Base-by-base conservation (phyloP, 148 eudicot species). In the Nyssa sinensis region DNA sequence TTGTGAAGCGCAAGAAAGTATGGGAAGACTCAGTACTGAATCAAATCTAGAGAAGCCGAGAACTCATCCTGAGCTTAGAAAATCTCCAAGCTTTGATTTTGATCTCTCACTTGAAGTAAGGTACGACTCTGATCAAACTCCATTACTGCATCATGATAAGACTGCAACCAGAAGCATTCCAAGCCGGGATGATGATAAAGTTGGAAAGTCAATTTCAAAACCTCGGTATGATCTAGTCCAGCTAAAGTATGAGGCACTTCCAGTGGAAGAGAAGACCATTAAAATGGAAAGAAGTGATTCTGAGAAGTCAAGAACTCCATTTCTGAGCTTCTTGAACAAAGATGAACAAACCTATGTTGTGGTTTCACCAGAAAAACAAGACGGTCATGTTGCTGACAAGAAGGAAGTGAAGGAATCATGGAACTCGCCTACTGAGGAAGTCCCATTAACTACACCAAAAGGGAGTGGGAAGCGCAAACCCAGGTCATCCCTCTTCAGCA, bases 51-150 rank as follows among this genome's bases (percentile, higher is more conserved):
- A 67, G 3, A 41, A 67, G 14, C 27, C 55, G 59, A 44, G 30
- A 35, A 12, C 8, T 2, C 17, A 49, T 39, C 21, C 61, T 68
- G 82, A 78, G 62, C 77, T 59, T 19, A 72, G 74, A 60, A 86
- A 75, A 64, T 81, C 77, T 31, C 81, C 86, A 0, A 86, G 89
- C 62, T 86, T 86, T 61, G 80, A 79, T 44, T 86, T 86, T 71
- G 85, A 82, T 55, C 41, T 86, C 51, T 71, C 78, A 12, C 57
- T 51, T 12, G 80, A 60, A 63, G 44, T 64, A n/a, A 81, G 53
- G 74, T 71, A 39, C 0, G 89, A 81, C 68, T 81, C 81, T 39
- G 82, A 86, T 77, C 86, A 81, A 63, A 86, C 82, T 28, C 85
- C 87, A 30, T 59, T 83, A 19, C 74, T 86, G 59, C 63, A 25